A percentile compares a stretch with the other conserved stretches of the same genome.
Conservation (phyloP, 106 monocot species). For the Dendrobium officinale region DNA sequence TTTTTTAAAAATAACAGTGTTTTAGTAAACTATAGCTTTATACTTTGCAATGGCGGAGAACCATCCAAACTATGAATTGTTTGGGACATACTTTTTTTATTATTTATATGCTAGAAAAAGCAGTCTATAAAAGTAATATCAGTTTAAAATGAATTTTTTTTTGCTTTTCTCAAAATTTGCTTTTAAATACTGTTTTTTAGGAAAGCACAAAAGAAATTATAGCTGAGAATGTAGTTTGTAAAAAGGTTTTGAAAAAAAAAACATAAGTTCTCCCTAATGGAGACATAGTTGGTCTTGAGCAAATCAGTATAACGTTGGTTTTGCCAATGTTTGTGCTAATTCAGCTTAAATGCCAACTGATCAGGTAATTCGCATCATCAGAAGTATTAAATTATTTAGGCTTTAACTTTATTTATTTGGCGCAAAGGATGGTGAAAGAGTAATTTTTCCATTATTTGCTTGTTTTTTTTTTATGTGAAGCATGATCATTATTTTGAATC, state of each 20-base stretch:
- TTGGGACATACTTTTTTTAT: too few species aligned
- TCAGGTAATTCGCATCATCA: neutral
- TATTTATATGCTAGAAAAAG: too few species aligned
- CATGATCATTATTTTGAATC: neutral
- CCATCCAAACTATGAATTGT: neutral
- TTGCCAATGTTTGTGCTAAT: neutral
- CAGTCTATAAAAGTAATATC: too few species aligned
- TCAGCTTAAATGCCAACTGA: neutral
- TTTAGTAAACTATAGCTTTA: neutral
- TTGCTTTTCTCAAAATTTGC: too few species aligned
- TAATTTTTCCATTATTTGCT: neutral
- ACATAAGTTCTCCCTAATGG: too few species aligned
- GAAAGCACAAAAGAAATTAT: too few species aligned
- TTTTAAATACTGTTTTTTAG: too few species aligned
- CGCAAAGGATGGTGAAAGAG: neutral
- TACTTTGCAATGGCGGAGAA: neutral
- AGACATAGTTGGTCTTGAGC: neutral
- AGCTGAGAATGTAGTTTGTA: too few species aligned
- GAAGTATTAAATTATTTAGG: neutral
- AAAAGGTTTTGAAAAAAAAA: too few species aligned
- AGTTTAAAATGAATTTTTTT: too few species aligned
- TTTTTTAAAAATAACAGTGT: neutral
- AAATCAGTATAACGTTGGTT: neutral
- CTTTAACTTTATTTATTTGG: neutral
- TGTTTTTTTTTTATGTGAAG: neutral